Evolutionary conservation across 768 basidiomycete genomes (phyloP), one percentile per base, ranked within the genome.

Genomic region (Holtermanniella nyarrowii): DNA sequence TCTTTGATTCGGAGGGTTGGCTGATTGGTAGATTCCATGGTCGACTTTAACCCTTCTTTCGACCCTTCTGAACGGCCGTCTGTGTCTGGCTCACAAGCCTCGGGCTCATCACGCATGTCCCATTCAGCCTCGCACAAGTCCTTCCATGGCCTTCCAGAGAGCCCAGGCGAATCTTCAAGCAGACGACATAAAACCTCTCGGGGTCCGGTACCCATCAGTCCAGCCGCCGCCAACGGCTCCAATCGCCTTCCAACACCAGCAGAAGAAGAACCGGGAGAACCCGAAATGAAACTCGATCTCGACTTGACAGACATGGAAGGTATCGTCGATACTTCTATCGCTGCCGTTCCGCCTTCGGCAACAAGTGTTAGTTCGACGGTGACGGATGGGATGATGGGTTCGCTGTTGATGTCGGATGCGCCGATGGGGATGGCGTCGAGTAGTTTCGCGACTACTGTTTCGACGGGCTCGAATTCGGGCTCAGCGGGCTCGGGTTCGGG

Each of bases 231-330:
- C 14, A 22, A 11, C 14, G 14, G 24, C 11, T 4, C 45, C 14
- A 4, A 20, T 21, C 10, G 5, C 21, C n/a, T 46, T 23, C 21
- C 14, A 10, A 18, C 45, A 23, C 22, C 10, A 49, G 53, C 12
- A 14, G 25, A 23, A 21, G 42, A 20, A 52, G 52, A 37, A 37
- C 31, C 31, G 13, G 42, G 45, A 26, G 62, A 64, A 41, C 49
- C 49, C 42, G 71, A 74, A 27, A 75, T 80, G 52, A 73, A 69
- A 21, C 77, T 85, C 41, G 84, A 86, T 67, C 79, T 79, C 18
- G 79, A 88, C 65, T 67, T 87, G 42, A 78, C 83, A 10, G 73
- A 79, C 46, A 88, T 95, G 79, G 83, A 85, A 37, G 90, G 84
- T 4, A 88, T 95, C 63, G 74, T 93, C 55, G 76, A 88, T 68